These are phyloP conservation scores for Nicotiana rustica DNA, from an alignment of 305 asterid genomes.

Conservation along the genomic window DNA sequence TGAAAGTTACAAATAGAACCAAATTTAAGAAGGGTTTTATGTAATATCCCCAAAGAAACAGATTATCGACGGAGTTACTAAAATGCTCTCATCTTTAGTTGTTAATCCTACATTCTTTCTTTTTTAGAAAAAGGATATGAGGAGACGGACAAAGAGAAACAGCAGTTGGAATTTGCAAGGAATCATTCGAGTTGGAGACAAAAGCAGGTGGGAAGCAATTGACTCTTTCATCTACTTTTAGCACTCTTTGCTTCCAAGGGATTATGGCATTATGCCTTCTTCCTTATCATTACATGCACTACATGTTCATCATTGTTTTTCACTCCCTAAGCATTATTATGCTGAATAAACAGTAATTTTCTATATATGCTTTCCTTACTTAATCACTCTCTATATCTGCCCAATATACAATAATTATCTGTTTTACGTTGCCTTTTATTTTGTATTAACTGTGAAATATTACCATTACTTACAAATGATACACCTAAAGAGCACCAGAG, in stretches of 20 bases:
- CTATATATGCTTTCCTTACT: not conserved
- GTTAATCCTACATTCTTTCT: not conserved
- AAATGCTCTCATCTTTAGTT: not conserved
- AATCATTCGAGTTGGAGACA: slow-evolving; percentile 25
- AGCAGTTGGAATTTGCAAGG: not conserved
- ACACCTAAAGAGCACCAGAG: no score
- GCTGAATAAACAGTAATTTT: not conserved
- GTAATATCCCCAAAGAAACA: not conserved
- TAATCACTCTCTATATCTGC: not conserved
- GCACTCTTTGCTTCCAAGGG: slow-evolving; percentile 33
- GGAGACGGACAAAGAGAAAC: not conserved
- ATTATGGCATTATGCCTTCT: not conserved
- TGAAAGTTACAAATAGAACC: not conserved
- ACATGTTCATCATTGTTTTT: not conserved
- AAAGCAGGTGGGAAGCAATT: slow-evolving; percentile 27
- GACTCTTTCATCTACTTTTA: slow-evolving; percentile 6
- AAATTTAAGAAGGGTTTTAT: not conserved
- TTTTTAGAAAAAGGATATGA: not conserved
- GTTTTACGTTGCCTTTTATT: not conserved
- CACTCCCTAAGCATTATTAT: not conserved
- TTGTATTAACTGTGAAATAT: no score
- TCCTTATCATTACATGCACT: slow-evolving; percentile 31
- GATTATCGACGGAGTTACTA: not conserved
- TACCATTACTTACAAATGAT: no score
- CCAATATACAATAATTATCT: not conserved